Conservation (phyloP, 169 alveolate genomes). For the Eimeria necatrix region DNA sequence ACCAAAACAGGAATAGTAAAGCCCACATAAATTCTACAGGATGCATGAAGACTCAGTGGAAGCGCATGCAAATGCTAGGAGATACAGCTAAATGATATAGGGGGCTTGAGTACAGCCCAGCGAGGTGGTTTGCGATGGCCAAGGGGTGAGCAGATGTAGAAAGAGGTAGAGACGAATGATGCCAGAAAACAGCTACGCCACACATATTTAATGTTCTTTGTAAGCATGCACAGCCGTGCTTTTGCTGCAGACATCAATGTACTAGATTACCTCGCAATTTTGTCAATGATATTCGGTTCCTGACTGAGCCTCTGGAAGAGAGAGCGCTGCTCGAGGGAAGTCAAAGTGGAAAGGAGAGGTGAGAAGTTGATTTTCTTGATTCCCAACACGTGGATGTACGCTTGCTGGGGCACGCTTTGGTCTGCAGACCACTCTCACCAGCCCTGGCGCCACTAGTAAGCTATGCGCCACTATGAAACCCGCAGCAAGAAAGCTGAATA, state of each 20-base stretch:
- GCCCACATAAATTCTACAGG: too few species aligned
- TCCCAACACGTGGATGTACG: slow-evolving; percentile 91
- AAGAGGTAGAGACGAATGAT: background rate
- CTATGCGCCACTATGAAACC: background rate
- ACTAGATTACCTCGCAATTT: slow-evolving; percentile 89
- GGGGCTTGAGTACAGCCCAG: too few species aligned
- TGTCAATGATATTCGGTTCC: slow-evolving; percentile 90
- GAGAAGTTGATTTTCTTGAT: slow-evolving; percentile 69
- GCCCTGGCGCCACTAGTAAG: background rate
- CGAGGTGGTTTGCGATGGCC: too few species aligned
- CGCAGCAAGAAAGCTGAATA: background rate
- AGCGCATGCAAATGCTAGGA: too few species aligned
- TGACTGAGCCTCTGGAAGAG: slow-evolving; percentile 87
- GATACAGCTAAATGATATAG: too few species aligned
- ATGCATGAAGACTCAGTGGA: too few species aligned
- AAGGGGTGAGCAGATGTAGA: background rate
- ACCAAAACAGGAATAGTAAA: too few species aligned
- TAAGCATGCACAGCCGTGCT: too few species aligned
- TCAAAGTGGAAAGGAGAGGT: slow-evolving; percentile 49
- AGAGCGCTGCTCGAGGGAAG: slow-evolving; percentile 69
- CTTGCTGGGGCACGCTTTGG: slow-evolving; percentile 75
- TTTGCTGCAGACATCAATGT: too few species aligned
- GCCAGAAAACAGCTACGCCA: slow-evolving; percentile 84
- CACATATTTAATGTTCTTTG: too few species aligned
- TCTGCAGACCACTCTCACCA: slow-evolving; percentile 1